phyloP scores from a whole-genome alignment of 495 filamentous ascomycete genomes.

The Neurospora tetraspora region DNA sequence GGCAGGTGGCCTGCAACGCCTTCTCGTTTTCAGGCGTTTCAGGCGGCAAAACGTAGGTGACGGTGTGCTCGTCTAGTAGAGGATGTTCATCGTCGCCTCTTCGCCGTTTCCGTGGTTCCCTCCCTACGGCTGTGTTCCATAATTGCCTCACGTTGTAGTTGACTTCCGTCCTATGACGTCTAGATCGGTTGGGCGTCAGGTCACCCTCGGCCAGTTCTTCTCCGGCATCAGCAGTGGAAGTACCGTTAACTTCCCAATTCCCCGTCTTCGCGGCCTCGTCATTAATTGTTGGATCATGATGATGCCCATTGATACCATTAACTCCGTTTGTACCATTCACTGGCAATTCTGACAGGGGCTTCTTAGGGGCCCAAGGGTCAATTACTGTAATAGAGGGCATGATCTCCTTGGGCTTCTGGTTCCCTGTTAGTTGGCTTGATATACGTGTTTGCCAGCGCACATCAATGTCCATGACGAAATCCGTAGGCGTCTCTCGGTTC shows the following conservation, averaged over 20 bases:
- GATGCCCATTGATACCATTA: conserved; percentile 14
- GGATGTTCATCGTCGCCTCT: conserved; percentile 22
- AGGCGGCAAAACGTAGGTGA: conserved; percentile 35
- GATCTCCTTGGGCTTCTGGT: conserved; percentile 18
- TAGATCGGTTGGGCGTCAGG: conserved; percentile 29
- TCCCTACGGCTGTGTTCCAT: conserved; percentile 37
- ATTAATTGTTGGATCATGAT: background rate
- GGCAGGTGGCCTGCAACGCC: conserved; percentile 22
- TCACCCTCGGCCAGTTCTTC: conserved; percentile 5
- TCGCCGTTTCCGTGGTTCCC: conserved; percentile 31
- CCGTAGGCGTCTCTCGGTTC: conserved; percentile 17
- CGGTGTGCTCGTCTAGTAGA: conserved; percentile 20
- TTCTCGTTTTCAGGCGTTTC: conserved; percentile 7
- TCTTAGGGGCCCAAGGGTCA: conserved; percentile 18
- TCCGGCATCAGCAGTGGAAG: background rate
- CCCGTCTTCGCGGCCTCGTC: conserved; percentile 24
- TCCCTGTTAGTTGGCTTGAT: conserved; percentile 13
- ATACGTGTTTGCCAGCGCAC: conserved; percentile 32
- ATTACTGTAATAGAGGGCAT: conserved; percentile 20
- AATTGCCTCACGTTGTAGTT: conserved; percentile 44
- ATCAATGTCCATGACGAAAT: conserved; percentile 37
- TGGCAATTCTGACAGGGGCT: conserved; percentile 19
- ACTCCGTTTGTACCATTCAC: conserved; percentile 16
- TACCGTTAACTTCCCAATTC: conserved; percentile 7
- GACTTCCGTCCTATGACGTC: conserved; percentile 30